phyloP scores from a whole-genome alignment of 148 eudicot species.

The Persicaria tinctoria region DNA sequence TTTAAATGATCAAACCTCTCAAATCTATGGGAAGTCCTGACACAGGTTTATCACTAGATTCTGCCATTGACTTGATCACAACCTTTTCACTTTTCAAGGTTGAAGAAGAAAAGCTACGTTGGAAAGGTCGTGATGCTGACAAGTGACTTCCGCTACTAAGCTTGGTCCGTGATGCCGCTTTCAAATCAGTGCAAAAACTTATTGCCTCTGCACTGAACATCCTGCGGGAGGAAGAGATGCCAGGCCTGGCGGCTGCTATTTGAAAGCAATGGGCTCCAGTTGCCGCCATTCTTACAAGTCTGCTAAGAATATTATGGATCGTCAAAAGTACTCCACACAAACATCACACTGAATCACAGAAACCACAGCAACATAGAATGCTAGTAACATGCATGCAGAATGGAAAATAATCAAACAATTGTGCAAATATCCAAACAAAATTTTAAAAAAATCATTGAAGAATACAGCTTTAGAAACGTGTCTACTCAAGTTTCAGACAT shows the following conservation, averaged over 20 bases:
- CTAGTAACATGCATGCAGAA: background rate
- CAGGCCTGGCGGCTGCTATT: constrained; percentile 41
- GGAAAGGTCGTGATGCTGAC: constrained; percentile 36
- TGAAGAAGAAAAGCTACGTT: constrained; percentile 33
- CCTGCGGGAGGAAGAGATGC: constrained; percentile 32
- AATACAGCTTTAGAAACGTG: no score
- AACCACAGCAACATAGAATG: background rate
- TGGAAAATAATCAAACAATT: background rate
- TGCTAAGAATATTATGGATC: background rate
- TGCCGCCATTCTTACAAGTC: constrained; percentile 51
- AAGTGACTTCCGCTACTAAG: constrained; percentile 41
- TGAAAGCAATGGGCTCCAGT: constrained; percentile 62
- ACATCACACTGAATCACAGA: background rate
- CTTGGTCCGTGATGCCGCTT: constrained; percentile 37
- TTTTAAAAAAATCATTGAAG: no score
- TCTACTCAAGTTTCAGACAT: no score
- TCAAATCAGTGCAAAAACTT: constrained; percentile 23
- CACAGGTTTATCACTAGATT: constrained; percentile 49
- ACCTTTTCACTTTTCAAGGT: constrained; percentile 28
- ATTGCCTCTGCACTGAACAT: constrained; percentile 36
- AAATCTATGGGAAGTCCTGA: constrained; percentile 64
- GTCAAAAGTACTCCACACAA: background rate
- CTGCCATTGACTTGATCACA: constrained; percentile 59
- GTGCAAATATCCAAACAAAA: background rate
- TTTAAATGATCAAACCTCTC: constrained; percentile 42